Evolutionary conservation across 2,329 filamentous ascomycete genomes (phyloP).

Genomic region (Neofusicoccum cordaticola): DNA sequence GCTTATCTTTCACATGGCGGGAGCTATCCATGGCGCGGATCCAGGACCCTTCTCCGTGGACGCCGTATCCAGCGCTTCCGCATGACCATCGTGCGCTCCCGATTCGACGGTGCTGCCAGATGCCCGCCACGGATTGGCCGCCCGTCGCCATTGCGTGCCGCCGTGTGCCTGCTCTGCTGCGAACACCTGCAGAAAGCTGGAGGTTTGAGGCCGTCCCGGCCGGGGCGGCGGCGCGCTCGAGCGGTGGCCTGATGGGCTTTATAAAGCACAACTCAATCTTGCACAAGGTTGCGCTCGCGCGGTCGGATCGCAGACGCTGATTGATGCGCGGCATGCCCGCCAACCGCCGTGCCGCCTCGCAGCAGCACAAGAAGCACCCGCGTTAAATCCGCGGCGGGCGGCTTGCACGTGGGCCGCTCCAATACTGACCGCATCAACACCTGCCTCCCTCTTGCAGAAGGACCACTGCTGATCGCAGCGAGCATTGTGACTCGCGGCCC

Average conservation of each 20-base stretch:
- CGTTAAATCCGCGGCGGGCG: neutral
- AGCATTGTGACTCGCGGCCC: neutral
- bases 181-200: neutral
- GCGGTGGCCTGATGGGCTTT: neutral
- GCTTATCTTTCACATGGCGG: slow-evolving; percentile 9
- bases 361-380: neutral
- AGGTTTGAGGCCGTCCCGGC: neutral
- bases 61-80: slow-evolving; percentile 7
- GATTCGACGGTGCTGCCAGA: neutral
- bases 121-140: neutral
- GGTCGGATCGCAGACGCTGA: neutral
- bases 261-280: neutral
- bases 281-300: neutral
- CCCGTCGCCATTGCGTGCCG: neutral
- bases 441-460: neutral
- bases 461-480: neutral
- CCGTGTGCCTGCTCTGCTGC: neutral
- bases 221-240: neutral
- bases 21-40: slow-evolving; percentile 8
- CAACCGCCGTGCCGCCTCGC: neutral
- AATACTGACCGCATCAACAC: neutral
- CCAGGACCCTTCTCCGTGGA: slow-evolving; percentile 11
- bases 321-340: neutral
- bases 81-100: slow-evolving; percentile 10
- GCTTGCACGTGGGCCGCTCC: neutral